Conservation (phyloP, 208 protist species). For the Angomonas ambiguus region DNA sequence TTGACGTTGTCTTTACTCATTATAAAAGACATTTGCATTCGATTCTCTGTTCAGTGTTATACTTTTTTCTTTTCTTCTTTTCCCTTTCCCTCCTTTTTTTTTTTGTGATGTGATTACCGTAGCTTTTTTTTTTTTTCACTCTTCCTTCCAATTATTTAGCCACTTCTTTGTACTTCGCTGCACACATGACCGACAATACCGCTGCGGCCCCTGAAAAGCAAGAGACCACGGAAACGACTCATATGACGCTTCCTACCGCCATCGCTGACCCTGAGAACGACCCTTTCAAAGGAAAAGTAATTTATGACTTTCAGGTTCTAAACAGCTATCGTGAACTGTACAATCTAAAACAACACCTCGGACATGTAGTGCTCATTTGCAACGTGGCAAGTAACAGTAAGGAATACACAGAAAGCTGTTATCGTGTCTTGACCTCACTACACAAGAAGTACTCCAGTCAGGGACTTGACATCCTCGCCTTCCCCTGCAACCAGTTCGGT, state of each 20-base stretch:
- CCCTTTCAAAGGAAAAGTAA: slow-evolving; percentile 21
- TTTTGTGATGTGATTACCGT: background rate
- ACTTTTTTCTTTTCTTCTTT: background rate
- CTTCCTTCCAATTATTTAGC: background rate
- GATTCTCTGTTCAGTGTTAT: background rate
- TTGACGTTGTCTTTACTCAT: background rate
- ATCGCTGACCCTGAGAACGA: slow-evolving; percentile 11
- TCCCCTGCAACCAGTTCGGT: slow-evolving; percentile 90
- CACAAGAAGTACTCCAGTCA: slow-evolving; percentile 66
- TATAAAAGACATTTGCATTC: background rate
- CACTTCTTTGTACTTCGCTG: background rate
- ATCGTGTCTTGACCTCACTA: slow-evolving; percentile 56
- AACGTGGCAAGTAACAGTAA: slow-evolving; percentile 89
- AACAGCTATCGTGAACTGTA: slow-evolving; percentile 60
- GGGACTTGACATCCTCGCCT: slow-evolving; percentile 78
- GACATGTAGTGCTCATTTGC: slow-evolving; percentile 78
- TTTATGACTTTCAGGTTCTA: slow-evolving; percentile 68
- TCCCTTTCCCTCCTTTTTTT: slow-evolving; percentile 12
- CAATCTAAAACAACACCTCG: slow-evolving; percentile 73
- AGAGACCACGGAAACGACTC: background rate
- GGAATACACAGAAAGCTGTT: slow-evolving; percentile 70
- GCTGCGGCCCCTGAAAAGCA: background rate
- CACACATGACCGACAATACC: background rate
- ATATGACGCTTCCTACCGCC: slow-evolving; percentile 17
- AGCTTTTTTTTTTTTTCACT: slow-evolving; percentile 6